These are phyloP conservation scores for Globisporangium middletonii DNA, from an alignment of 352 stramenopile species.

Conservation along the genomic window DNA sequence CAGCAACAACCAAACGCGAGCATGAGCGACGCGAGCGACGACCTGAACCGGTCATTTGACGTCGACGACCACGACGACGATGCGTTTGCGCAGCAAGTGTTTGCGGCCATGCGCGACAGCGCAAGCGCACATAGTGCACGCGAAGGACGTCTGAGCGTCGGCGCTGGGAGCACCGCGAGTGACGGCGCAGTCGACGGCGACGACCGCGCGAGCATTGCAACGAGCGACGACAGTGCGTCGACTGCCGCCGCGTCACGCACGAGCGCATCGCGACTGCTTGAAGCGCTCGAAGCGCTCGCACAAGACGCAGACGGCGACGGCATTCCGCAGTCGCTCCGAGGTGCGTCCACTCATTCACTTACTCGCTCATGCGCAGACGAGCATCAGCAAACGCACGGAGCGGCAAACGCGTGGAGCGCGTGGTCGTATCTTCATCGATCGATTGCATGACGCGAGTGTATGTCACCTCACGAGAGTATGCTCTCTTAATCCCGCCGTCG, in stretches of 20 bases:
- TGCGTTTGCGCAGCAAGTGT: conserved; percentile 18
- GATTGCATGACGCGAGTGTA: not conserved
- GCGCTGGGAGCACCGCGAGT: not conserved
- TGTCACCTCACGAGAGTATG: not conserved
- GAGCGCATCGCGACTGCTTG: conserved; percentile 36
- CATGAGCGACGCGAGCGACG: conserved; percentile 17
- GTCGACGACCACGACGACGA: conserved; percentile 20
- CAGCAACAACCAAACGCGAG: not conserved
- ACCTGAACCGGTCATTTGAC: conserved; percentile 28
- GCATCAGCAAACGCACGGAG: no score
- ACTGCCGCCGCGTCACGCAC: conserved; percentile 5
- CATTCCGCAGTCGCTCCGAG: conserved; percentile 38
- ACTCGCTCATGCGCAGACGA: no score
- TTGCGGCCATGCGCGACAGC: conserved; percentile 3
- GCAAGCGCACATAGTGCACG: not conserved
- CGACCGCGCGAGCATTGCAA: conserved; percentile 1
- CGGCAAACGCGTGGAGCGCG: not conserved
- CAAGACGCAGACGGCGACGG: conserved; percentile 20
- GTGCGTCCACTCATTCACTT: not conserved
- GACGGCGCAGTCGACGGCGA: conserved; percentile 5
- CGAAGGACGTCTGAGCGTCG: not conserved
- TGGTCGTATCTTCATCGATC: not conserved
- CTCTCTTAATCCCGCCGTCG: not conserved
- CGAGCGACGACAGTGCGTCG: not conserved
- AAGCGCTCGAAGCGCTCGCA: conserved; percentile 48